Evolutionary conservation across 352 stramenopile species (phyloP), one percentile per base, ranked within the genome.

Genomic region (Phytophthora quininea): DNA sequence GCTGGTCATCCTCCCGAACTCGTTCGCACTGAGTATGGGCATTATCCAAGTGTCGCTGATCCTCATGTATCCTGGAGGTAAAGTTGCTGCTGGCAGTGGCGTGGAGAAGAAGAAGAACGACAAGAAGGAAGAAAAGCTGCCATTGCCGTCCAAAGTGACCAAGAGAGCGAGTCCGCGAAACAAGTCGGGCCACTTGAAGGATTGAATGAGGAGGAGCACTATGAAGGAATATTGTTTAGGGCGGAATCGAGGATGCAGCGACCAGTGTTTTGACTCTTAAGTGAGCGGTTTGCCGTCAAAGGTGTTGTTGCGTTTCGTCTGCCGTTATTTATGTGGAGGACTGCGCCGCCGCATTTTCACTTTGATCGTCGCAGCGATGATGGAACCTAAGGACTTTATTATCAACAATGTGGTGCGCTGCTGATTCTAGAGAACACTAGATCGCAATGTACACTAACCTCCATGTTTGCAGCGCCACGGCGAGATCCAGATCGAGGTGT

Each of bases 401-500:
- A 77, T 82, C 53, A 58, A 76, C 11, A 90, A 89, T 61, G 71
- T 73, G 52, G 77, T 88, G 51, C 1, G 78, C 69, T 47, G 33
- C 31, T 42, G 45, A 2, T 5, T 27, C 0, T 9, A 48, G 32
- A 32, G 0, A 4, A 27, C 7, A 19, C n/a, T 52, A 7, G 29
- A n/a, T 29, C 14, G 42, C 33, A 59, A 5, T 30, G 29, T 29
- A 12, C 56, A 9, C 33, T 61, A 15, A 66, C 32, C 4, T 48
- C 31, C 10, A 35, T 65, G n/a, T n/a, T 11, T 74, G 6, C 57
- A 91, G 83, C 84, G 80, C 30, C 58, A 73, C 43, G 79, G 86
- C 5, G 82, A 95, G 57, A 89, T 97, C 31, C 85, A 92, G 60
- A 85, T 97, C 8, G 90, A 96, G 64, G 92, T 97, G 12, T 96